Base-by-base conservation (phyloP, 2,329 filamentous ascomycete genomes). In the Pyrenophora tritici-repentis region DNA sequence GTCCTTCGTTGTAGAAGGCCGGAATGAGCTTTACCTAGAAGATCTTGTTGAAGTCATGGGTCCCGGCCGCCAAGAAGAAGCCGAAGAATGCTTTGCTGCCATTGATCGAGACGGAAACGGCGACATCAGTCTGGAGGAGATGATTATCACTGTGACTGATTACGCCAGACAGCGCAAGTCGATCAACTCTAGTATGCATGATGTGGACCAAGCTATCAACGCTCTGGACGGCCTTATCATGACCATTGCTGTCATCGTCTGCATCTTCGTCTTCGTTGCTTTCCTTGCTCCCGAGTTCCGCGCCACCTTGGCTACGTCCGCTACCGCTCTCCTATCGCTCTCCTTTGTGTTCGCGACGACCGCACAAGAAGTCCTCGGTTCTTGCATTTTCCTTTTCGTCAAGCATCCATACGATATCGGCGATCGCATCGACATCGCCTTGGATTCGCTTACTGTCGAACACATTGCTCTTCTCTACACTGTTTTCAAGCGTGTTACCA, bases 371-470 rank as follows among this genome's bases (percentile, higher is more conserved):
- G 89, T 99, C 58, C 84, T 99, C n/a, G 93, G 93, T 67, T 97
- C 92, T 32, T 97, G 93, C 78, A 96, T 99, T 67, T 99, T 99
- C 79, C 79, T 99, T 1, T 99, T 99, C 67, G 91, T 97, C 79
- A 99, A 99, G 79, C 94, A 99, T 72, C 93, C 94, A 0, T 97
- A 89, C 72, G 94, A 99, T 71, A 91, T 97, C 17, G 92, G 93
- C 55, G 94, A 99, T 72, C 87, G 94, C 20, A 90, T 97, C 36
- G 91, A 97, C 65, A 88, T 97, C 58, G 80, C 80, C 13, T 77
- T 78, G 52, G 81, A 87, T 59, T 81, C 86, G 62, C 85, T 96
- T 62, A 81, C 91, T 4, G 94, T 99, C 9, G 91, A 97, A 74
- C 90, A 92, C 71, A 97, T 97, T 64, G 96, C 92, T 2, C 83